These are phyloP conservation scores for Austroboletus festivus DNA, from an alignment of 768 basidiomycete species.

Conservation along the genomic window DNA sequence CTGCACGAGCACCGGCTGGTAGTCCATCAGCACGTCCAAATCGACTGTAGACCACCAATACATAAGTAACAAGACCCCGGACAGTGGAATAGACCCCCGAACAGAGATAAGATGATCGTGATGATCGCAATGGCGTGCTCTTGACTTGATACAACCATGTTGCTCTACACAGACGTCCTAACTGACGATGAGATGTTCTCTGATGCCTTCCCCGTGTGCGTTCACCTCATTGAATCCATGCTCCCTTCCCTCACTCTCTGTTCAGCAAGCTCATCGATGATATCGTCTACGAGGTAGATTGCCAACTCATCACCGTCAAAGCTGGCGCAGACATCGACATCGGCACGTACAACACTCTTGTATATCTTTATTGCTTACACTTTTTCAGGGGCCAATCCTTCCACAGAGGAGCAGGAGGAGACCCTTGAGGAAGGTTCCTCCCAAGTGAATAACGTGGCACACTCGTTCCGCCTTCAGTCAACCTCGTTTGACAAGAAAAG, in stretches of 20 bases:
- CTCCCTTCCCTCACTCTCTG: conserved; percentile 6
- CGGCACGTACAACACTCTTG: conserved; percentile 44
- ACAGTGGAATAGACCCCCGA: conserved; percentile 6
- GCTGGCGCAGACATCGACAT: conserved; percentile 83
- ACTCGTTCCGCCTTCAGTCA: conserved; percentile 85
- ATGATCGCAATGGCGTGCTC: background rate
- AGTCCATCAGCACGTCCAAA: conserved; percentile 57
- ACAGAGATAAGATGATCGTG: conserved; percentile 21
- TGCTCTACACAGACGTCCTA: conserved; percentile 73
- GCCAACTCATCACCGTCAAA: conserved; percentile 65
- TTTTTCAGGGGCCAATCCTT: conserved; percentile 82
- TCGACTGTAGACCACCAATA: background rate
- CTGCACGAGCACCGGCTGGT: conserved; percentile 69
- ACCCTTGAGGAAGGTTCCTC: conserved; percentile 72
- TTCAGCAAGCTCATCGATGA: conserved; percentile 72
- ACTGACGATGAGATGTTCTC: conserved; percentile 89
- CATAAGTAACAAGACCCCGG: conserved; percentile 9
- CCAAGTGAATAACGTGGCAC: conserved; percentile 83
- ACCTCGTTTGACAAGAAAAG: conserved; percentile 89
- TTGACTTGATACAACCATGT: conserved; percentile 44
- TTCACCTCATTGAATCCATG: conserved; percentile 10
- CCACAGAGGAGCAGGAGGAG: conserved; percentile 83
- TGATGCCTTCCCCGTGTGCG: conserved; percentile 86
- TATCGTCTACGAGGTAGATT: conserved; percentile 87
- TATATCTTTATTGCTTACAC: conserved; percentile 7